Conservation (phyloP, 75 land plant species). For the Picea glauca region DNA sequence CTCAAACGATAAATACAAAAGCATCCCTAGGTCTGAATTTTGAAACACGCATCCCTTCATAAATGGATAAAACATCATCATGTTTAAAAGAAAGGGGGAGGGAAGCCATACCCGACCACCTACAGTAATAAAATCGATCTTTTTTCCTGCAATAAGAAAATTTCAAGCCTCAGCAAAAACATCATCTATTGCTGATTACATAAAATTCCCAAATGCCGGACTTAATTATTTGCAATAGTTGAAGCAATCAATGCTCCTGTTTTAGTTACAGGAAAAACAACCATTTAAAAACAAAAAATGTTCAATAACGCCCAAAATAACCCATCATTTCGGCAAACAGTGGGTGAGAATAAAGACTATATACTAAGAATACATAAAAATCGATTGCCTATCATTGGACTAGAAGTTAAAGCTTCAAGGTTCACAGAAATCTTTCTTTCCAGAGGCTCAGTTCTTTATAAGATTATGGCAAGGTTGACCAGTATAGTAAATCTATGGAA, state of each 20-base stretch:
- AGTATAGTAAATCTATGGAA: no score
- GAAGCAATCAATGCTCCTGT: background rate
- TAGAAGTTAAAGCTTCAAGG: background rate
- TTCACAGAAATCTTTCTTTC: background rate
- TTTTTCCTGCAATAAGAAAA: conserved; percentile 54
- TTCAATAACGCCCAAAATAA: background rate
- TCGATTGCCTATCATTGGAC: no score
- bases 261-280: background rate
- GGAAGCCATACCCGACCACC: conserved; percentile 87
- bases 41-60: background rate
- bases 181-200: background rate
- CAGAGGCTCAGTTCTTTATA: background rate
- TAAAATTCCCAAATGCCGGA: background rate
- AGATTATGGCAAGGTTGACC: background rate
- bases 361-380: no score
- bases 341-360: background rate
- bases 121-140: conserved; percentile 82
- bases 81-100: background rate
- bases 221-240: background rate
- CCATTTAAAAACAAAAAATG: background rate
- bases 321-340: no score
- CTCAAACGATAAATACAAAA: background rate
- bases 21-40: background rate
- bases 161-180: background rate
- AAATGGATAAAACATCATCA: background rate